These are phyloP conservation scores for Solidago caesia DNA, from an alignment of 129 eudicot genomes.

Conservation along the genomic window DNA sequence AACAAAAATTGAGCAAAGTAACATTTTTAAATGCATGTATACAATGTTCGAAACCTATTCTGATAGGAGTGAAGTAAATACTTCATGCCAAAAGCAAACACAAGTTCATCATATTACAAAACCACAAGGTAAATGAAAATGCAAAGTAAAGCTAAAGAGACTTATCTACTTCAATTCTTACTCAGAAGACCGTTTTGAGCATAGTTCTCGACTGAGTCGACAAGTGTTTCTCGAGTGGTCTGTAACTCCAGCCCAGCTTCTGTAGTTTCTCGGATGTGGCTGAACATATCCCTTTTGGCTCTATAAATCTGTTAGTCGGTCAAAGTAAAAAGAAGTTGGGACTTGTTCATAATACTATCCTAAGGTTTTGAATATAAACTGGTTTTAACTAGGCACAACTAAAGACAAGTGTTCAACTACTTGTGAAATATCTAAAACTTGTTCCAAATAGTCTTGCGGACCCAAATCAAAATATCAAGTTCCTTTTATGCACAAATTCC, in stretches of 20 bases:
- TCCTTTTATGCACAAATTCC: too few relatives aligned
- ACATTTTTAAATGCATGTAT: background rate
- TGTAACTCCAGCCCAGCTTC: constrained; percentile 65
- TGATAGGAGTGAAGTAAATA: background rate
- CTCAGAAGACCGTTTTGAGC: constrained; percentile 48
- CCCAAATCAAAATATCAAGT: too few relatives aligned
- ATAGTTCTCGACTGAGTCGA: constrained; percentile 65
- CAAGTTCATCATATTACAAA: constrained; percentile 6
- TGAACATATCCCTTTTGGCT: constrained; percentile 24
- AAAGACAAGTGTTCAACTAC: too few relatives aligned
- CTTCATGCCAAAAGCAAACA: constrained; percentile 11
- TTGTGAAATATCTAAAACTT: too few relatives aligned
- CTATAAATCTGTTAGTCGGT: constrained; percentile 51
- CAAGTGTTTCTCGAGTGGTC: constrained; percentile 76
- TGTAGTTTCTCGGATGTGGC: constrained; percentile 60
- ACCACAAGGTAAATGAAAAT: background rate
- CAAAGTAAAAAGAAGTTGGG: constrained; percentile 10
- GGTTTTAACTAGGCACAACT: too few relatives aligned
- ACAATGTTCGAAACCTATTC: background rate
- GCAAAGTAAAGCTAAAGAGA: background rate
- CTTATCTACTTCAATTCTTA: background rate
- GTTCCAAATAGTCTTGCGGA: too few relatives aligned
- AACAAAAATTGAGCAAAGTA: too few relatives aligned
- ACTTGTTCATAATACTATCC: background rate
- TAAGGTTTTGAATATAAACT: too few relatives aligned